Evolutionary conservation across 345 rosid genomes (phyloP), one percentile per base, ranked within the genome.

Genomic region (Gossypium rotundifolium): DNA sequence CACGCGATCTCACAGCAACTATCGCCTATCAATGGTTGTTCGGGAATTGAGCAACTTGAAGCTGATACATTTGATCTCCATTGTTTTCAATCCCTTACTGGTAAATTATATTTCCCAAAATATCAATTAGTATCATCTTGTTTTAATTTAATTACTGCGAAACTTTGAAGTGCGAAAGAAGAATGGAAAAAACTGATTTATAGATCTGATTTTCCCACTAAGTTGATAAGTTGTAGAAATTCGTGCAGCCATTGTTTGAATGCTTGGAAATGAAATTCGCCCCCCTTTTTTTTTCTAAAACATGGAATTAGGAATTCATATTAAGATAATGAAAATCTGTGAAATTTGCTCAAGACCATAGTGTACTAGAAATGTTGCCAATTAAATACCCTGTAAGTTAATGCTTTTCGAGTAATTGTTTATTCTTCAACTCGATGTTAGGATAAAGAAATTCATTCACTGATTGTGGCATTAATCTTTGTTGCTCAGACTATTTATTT

Each of bases 1-100:
- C 98, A 95, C 81, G 99, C 99, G 49, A 95, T 95, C 79, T 95
- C 98, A 48, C 99, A 95, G 83, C 99, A 95, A 84, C 81, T 95
- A 68, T 95, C 97, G 29, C 99, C 99, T 14, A 87, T 82, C 6
- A 70, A 86, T 66, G 96, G 96, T 4, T 95, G 98, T 82, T 74
- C 87, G 22, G 98, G 98, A 70, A 93, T 95, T 40, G 97, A 95
- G 78, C 97, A 93, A 63, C 96, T 93, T 16, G 89, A 91, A 85
- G 99, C 98, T 0, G 98, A 95, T 29, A 88, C 93, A 4, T 95
- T 95, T 77, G 97, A 95, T 84, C 97, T 93, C 75, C 93, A 93
- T 78, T 95, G 99, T 74, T 93, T 95, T 80, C 98, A 93, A 44
- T 88, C 99, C 58, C 93, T 95, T 22, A 94, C 99, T 7, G 99